Base-by-base conservation (phyloP, 2,329 filamentous ascomycete species). In the Phymatotrichopsis omnivora region DNA sequence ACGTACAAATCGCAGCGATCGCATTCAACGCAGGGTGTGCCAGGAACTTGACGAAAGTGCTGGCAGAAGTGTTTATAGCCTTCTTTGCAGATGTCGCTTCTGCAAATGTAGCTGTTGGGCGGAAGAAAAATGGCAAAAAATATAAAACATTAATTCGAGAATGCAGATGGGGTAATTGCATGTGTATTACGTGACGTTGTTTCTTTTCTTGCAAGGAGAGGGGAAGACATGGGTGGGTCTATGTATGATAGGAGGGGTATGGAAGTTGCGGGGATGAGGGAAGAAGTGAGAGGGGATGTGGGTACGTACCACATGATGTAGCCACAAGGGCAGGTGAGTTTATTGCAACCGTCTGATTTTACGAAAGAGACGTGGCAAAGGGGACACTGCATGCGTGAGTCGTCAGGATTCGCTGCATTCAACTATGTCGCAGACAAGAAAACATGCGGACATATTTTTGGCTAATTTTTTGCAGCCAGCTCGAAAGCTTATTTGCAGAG, bases 1-100 rank as follows among this genome's bases (percentile, higher is more conserved):
- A 68, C 63, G 57, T 76, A 76, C 8, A 89, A 70, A 60, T 86
- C 85, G 64, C 83, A 89, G 58, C 76, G 78, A 31, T 80, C 78
- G 65, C 91, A 96, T 62, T 93, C 78, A 1, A 63, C 70, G 62
- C 91, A 98, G 11, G 71, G 69, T 11, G 75, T 73, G 37, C 87
- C 85, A 0, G 82, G 84, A 51, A 82, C 74, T 7, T 84, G 80
- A 7, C 91, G 75, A 63, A 96, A 96, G 65, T 96, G 91, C 61
- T 94, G 83, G 62, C 91, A 98, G 60, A 95, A 98, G 64, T 98
- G 91, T 29, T 78, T 73, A 63, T 98, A 96, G 1, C 89, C 87
- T 61, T 87, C 80, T 2, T 67, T 65, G 38, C 74, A 68, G 35
- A 81, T 76, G 58, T 85, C 79, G 56, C 80, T 80, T 30, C 91